These are phyloP conservation scores for Sugiyamaella qingdaonensis DNA, from an alignment of 805 yeast genomes.

Conservation along the genomic window DNA sequence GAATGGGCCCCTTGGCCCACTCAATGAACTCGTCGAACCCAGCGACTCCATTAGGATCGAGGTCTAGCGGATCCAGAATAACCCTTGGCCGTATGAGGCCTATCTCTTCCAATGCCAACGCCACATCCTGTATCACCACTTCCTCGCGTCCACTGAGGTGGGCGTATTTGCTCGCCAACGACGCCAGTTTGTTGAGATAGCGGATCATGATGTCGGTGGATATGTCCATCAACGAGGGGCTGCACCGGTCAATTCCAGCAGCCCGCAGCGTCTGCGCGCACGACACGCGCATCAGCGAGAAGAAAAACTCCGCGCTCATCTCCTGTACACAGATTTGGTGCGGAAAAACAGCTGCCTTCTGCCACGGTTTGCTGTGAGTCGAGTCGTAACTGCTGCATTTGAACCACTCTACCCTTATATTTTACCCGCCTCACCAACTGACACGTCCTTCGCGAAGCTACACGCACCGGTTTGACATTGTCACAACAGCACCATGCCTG, in stretches of 20 bases:
- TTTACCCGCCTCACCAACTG: background rate
- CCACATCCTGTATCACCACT: constrained; percentile 59
- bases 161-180: constrained; percentile 49
- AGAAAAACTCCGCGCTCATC: constrained; percentile 41
- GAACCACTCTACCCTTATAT: background rate
- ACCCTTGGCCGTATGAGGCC: constrained; percentile 60
- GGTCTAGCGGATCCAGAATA: constrained; percentile 51
- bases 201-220: constrained; percentile 73
- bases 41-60: constrained; percentile 39
- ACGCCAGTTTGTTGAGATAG: constrained; percentile 52
- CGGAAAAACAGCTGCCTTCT: background rate
- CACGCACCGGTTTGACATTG: background rate
- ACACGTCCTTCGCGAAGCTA: background rate
- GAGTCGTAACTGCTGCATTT: no score
- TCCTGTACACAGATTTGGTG: background rate
- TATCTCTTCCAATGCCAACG: constrained; percentile 62
- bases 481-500: constrained; percentile 9
- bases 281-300: constrained; percentile 45
- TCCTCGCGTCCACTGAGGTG: constrained; percentile 44
- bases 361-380: no score
- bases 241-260: constrained; percentile 77
- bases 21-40: constrained; percentile 50
- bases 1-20: constrained; percentile 52
- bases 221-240: constrained; percentile 65
- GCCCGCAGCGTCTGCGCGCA: constrained; percentile 62